Evolutionary conservation across 2,329 filamentous ascomycete species (phyloP), one percentile per base, ranked within the genome.

Genomic region (Fusarium virguliforme): DNA sequence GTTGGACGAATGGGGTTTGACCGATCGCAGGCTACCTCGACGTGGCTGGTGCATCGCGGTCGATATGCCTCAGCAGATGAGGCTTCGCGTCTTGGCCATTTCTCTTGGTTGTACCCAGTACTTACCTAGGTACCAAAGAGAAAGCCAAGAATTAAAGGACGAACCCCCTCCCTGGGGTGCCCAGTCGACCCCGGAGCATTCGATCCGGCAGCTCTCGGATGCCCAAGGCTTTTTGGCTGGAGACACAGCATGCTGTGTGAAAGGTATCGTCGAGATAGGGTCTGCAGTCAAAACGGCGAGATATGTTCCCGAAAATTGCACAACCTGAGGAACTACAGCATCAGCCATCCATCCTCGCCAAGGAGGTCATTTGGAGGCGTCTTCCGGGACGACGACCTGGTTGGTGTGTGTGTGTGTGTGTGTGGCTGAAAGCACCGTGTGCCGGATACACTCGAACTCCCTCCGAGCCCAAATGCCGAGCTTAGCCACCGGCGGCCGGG

Each of bases 401-500:
- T 57, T 37, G 15, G 30, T 40, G 32, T 57, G 18, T 9, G 30
- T 26, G 34, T 24, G 18, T 60, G 46, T 15, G 48, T 37, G 34
- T n/a, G 43, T 70, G 69, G 69, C 34, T 59, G 24, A 50, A 30
- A 30, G 26, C 18, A n/a, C 10, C 35, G 26, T 56, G 43, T 15
- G 35, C n/a, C 8, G 35, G 35, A 40, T 40, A 30, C 28, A 30
- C 8, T 8, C 28, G 8, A 18, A 18, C 18, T 18, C 18, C 18
- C 18, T 18, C 18, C 18, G 18, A 18, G 18, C 15, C 24, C 43
- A 70, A 61, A 54, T 70, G 69, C 69, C 69, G 65, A 61, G 69
- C 66, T 64, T 67, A 75, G 71, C 73, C 73, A 75, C 73, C 54
- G 10, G n/a, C 8, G n/a, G 43, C 10, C 18, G 9, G 28, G 24